Evolutionary conservation across 75 land plant species (phyloP), one percentile per base, ranked within the genome.

Genomic region (Pinus taeda): DNA sequence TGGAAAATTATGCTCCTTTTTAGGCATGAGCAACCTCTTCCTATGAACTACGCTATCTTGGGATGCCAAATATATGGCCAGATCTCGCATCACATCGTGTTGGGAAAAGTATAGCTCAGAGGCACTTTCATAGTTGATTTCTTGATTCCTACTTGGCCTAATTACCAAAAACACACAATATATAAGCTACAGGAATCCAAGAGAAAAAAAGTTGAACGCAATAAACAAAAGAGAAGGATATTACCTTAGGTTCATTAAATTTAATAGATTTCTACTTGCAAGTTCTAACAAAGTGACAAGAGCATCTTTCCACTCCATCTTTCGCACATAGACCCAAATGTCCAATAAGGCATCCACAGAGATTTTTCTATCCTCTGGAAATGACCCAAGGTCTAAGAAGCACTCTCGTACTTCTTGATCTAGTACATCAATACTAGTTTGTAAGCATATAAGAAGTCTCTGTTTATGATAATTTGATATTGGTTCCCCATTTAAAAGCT

Each of bases 331-430:
- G 60, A 85, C 79, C 92, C 92, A 90, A 58, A 90, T 74, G 57
- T 81, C 83, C 63, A 90, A 77, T 2, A 90, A 84, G 1, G 87
- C 75, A 79, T 83, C 90, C 20, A 85, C 83, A 8, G 84, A 87
- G 42, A 90, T 88, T 62, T 80, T 88, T 73, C 78, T 85, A 76
- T 88, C 92, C 73, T 90, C 90, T 0, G 90, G 89, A 75, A 90
- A 90, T 20, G 84, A 69, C 2, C 86, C 90, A 74, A 90, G 70
- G 53, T 90, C 92, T 59, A 88, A 53, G 78, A 88, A 90, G 55
- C 92, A 90, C 59, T 90, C 90, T 71, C 77, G 57, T 53, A 26
- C 76, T 64, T 85, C 21, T 33, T 57, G 7, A 77, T 18, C 71
- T 75, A 90, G 63, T 67, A 57, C 72, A 1, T 79, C 79, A 13